These are phyloP conservation scores for Anthracocystis setariae DNA, from an alignment of 1,284 basidiomycete species.

Conservation along the genomic window DNA sequence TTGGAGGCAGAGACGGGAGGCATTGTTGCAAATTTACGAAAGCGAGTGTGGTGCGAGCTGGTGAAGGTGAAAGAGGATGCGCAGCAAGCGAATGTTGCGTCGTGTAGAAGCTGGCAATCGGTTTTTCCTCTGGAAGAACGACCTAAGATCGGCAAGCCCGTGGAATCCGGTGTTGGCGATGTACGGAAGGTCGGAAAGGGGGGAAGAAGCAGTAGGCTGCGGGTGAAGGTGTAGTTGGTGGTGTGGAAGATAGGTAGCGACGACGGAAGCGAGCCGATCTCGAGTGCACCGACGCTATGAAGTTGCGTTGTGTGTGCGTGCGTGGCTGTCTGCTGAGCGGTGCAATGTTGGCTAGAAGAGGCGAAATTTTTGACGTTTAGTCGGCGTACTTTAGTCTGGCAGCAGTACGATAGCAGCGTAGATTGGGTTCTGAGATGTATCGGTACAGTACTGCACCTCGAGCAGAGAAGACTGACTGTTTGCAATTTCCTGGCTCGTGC, in stretches of 20 bases:
- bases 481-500: conserved; percentile 12
- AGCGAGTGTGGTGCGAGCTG: not conserved
- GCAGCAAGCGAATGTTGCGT: conserved; percentile 26
- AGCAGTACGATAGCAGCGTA: not conserved
- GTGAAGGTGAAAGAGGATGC: not conserved
- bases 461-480: too few relatives aligned
- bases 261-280: too few relatives aligned
- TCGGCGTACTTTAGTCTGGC: not conserved
- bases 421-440: not conserved
- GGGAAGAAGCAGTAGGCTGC: conserved; percentile 27
- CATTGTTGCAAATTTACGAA: conserved; percentile 29
- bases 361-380: too few relatives aligned
- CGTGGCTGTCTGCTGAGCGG: too few relatives aligned
- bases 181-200: conserved; percentile 8
- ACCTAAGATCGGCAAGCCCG: conserved; percentile 40
- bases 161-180: conserved; percentile 10
- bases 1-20: conserved; percentile 67
- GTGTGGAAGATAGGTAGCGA: conserved; percentile 4
- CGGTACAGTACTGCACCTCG: too few relatives aligned
- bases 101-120: not conserved
- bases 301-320: too few relatives aligned
- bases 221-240: conserved; percentile 13
- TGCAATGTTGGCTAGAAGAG: too few relatives aligned
- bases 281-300: too few relatives aligned
- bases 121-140: conserved; percentile 5